phyloP scores from a whole-genome alignment of 2,329 filamentous ascomycete genomes.

The Trichoderma koningii region DNA sequence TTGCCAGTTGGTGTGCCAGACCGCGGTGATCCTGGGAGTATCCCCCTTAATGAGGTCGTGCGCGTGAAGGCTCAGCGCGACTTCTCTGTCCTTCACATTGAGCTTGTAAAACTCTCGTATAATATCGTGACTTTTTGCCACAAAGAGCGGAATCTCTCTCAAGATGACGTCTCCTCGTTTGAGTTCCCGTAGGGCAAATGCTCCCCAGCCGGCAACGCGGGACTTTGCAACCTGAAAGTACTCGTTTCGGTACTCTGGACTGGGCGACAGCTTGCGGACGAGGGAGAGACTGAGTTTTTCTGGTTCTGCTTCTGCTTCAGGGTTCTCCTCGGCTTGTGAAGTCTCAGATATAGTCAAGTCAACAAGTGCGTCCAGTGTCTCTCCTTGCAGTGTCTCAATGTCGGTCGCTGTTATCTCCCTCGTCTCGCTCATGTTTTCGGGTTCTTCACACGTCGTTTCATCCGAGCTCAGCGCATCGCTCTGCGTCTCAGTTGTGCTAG shows the following conservation, averaged over 20 bases:
- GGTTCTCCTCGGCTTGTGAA: too few relatives aligned
- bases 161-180: conserved; percentile 46
- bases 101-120: conserved; percentile 43
- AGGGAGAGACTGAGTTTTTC: neutral
- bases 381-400: neutral
- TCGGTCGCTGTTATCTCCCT: neutral
- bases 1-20: conserved; percentile 53
- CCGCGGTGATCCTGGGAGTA: conserved; percentile 38
- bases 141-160: conserved; percentile 48
- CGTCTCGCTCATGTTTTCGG: neutral
- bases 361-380: neutral
- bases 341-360: neutral
- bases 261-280: conserved; percentile 13
- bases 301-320: too few relatives aligned
- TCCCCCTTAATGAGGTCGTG: conserved; percentile 38
- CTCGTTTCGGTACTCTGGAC: conserved; percentile 42
- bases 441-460: neutral
- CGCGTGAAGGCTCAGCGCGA: conserved; percentile 45
- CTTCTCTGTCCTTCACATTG: conserved; percentile 33
- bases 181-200: conserved; percentile 48
- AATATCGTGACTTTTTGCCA: conserved; percentile 36
- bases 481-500: neutral
- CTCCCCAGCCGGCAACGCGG: conserved; percentile 48
- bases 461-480: neutral
- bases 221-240: conserved; percentile 48